Evolutionary conservation across 148 eudicot species (phyloP), one percentile per base, ranked within the genome.

Genomic region (Simmondsia chinensis): DNA sequence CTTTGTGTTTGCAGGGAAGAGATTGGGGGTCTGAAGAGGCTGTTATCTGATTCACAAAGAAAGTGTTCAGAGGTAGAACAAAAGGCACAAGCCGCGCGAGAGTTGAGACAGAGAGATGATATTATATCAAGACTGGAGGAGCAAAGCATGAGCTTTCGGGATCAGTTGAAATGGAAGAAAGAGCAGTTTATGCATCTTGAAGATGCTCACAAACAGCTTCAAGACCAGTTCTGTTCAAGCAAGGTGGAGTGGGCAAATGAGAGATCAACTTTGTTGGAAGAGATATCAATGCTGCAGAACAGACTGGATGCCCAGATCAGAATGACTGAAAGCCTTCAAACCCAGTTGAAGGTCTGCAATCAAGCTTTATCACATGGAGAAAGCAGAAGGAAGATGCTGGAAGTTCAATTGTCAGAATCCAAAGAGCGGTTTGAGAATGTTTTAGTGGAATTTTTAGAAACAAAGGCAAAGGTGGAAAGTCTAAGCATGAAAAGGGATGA

Each of bases 141-240:
- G 55, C 65, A 80, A 57, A 65, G 54, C 43, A 32, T 62, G 56
- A 56, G 46, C 4, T 18, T 67, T 32, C 69, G 68, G 56, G 83
- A 75, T 45, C 73, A 69, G 66, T 47, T 81, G 60, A 81, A 77
- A 61, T 77, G 89, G 95, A 81, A 72, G 59, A 85, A 54, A 23
- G 86, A 81, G 49, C 95, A 85, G 72, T 77, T 77, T 64, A 57
- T 39, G 42, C 95, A 85, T 68, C 89, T 85, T 24, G 76, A 81
- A 63, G 83, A 72, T 41, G 95, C 91, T 46, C 86, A 81, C 44
- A 47, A 32, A 52, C 62, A 52, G 59, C 76, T 80, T 53, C 80
- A 75, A 52, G 72, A 63, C 47, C 46, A 66, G 60, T 70, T 75
- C 34, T 60, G 57, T 50, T 50, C 61, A 4, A 56, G 76, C 68